phyloP scores from a whole-genome alignment of 1,284 basidiomycete genomes.

The Somion occarium region DNA sequence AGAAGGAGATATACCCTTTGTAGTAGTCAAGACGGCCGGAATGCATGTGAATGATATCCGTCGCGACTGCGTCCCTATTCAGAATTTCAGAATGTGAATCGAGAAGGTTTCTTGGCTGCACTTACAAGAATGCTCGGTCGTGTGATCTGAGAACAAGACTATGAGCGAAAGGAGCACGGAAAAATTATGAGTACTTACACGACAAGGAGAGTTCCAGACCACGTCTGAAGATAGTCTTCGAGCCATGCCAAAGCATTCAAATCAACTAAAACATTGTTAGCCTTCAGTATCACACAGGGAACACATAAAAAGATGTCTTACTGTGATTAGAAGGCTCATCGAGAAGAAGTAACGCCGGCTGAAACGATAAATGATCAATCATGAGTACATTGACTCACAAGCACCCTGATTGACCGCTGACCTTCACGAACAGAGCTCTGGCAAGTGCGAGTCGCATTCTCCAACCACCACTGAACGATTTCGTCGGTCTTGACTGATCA shows the following conservation, averaged over 20 bases:
- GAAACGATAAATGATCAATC: no score
- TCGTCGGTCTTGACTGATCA: constrained; percentile 82
- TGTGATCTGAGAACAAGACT: constrained; percentile 61
- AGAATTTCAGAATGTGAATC: constrained; percentile 2
- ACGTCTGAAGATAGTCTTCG: constrained; percentile 97
- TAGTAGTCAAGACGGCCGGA: constrained; percentile 93
- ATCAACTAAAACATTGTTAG: constrained; percentile 45
- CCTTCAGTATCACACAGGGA: neutral
- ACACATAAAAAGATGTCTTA: constrained; percentile 34
- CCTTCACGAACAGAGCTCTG: constrained; percentile 93
- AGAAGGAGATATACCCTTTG: constrained; percentile 56
- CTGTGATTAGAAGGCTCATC: constrained; percentile 99
- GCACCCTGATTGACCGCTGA: constrained; percentile 24
- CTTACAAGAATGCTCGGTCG: constrained; percentile 93
- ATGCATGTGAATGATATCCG: constrained; percentile 96
- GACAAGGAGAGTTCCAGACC: constrained; percentile 91
- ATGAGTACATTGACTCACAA: neutral
- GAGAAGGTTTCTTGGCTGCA: constrained; percentile 11
- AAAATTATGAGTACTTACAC: constrained; percentile 52
- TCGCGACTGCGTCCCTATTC: constrained; percentile 84
- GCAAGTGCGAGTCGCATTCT: constrained; percentile 83
- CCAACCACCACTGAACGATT: constrained; percentile 97
- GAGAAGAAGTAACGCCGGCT: constrained; percentile 79
- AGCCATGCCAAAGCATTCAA: constrained; percentile 81
- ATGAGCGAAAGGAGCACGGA: constrained; percentile 8